Evolutionary conservation across 2,329 filamentous ascomycete species (phyloP), one percentile per base, ranked within the genome.

Genomic region (Penicillium sp.): DNA sequence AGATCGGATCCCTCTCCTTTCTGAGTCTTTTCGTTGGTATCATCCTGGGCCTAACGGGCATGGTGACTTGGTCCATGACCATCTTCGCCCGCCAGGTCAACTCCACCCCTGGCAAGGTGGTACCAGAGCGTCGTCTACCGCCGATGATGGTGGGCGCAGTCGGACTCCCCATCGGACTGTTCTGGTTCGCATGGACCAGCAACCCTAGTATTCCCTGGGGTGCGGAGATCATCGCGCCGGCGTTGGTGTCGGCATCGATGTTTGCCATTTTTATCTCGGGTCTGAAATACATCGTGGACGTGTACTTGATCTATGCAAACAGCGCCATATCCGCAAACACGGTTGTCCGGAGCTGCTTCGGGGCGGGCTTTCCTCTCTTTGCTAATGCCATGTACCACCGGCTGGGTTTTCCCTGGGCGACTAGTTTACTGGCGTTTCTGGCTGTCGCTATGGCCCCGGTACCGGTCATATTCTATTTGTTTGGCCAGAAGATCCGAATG

Each of bases 151-250:
- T 79, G 17, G 76, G 74, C n/a, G 75, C 73, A 4, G 54, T 77
- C 15, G 54, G 77, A 1, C 67, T 82, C 4, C 78, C 79, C 0
- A 66, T 69, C 50, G 79, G 80, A 42, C 67, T 82, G 25, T 81
- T 81, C 66, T 78, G 78, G 76, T 81, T 81, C 59, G 79, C 73
- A 5, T 83, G 81, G 81, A 74, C 76, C 2, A 76, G 77, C 0
- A 75, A 70, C 58, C 71, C 73, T 0, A 48, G 71, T 37, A 75
- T 79, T 20, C 72, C 67, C 7, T 81, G 78, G 78, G 74, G 79
- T 17, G 43, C 43, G 20, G 17, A 47, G 43, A 76, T 78, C 0
- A 61, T 81, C 3, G 72, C 77, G 5, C 77, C 76, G 1, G 66
- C 76, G 0, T 73, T 73, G 42, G 71, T 79, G 22, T 45, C 45